Conservation (phyloP, 2,329 filamentous ascomycete species). For the Trichoderma sp. region DNA sequence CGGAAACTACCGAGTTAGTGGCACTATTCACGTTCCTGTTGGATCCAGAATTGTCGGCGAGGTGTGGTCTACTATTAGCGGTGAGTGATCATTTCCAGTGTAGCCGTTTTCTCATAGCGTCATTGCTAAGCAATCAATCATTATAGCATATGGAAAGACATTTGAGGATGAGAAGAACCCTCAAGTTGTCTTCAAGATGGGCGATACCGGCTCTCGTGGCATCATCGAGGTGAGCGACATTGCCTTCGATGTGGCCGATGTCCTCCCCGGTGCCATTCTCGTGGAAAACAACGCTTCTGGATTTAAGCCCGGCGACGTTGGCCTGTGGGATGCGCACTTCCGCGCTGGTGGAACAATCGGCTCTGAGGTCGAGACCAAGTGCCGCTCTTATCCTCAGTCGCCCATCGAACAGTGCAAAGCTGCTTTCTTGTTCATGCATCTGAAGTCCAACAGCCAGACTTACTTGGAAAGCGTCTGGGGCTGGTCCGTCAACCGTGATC, state of each 20-base stretch:
- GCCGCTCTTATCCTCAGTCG: constrained; percentile 28
- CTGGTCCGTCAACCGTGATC: constrained; percentile 46
- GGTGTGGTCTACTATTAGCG: constrained; percentile 21
- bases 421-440: constrained; percentile 47
- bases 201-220: constrained; percentile 57
- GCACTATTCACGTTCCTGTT: constrained; percentile 21
- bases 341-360: constrained; percentile 42
- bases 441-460: constrained; percentile 43
- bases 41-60: constrained; percentile 20
- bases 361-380: constrained; percentile 20
- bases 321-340: constrained; percentile 44
- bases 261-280: constrained; percentile 65
- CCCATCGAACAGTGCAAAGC: constrained; percentile 40
- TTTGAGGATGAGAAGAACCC: constrained; percentile 22
- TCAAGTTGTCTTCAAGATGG: constrained; percentile 56
- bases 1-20: constrained; percentile 40
- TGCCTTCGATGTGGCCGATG: constrained; percentile 63
- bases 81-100: neutral
- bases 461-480: constrained; percentile 56
- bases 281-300: constrained; percentile 59
- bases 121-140: neutral
- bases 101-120: neutral
- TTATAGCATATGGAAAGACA: constrained; percentile 4
- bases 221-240: constrained; percentile 69
- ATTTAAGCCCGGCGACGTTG: constrained; percentile 43